phyloP scores from a whole-genome alignment of 164 flowering plant genomes.

The Taxillus chinensis region DNA sequence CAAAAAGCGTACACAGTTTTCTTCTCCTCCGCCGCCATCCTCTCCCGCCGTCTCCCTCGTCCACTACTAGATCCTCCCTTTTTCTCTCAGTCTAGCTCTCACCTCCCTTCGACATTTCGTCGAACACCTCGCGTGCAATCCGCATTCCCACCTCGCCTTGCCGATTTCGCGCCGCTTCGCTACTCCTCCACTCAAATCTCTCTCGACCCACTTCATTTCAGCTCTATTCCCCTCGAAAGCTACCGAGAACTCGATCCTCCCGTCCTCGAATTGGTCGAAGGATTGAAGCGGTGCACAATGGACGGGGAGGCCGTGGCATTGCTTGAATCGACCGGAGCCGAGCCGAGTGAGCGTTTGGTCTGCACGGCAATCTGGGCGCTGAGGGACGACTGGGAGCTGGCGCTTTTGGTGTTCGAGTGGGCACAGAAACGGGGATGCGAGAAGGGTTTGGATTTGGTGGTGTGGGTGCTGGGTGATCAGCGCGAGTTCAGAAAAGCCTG shows the following conservation, averaged over 20 bases:
- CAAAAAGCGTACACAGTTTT: neutral
- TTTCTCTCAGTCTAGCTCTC: neutral
- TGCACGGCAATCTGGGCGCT: conserved; percentile 48
- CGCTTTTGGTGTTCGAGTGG: conserved; percentile 70
- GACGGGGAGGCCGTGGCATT: conserved; percentile 40
- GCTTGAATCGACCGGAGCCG: conserved; percentile 35
- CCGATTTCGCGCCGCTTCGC: conserved; percentile 13
- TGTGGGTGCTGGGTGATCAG: conserved; percentile 65
- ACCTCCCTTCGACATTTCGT: conserved; percentile 30
- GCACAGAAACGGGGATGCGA: conserved; percentile 36
- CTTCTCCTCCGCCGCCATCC: neutral
- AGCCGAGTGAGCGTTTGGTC: conserved; percentile 28
- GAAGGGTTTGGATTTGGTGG: conserved; percentile 44
- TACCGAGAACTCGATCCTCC: conserved; percentile 9
- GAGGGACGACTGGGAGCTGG: conserved; percentile 64
- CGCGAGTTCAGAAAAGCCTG: conserved; percentile 62
- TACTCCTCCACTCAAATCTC: conserved; percentile 10
- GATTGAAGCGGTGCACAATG: conserved; percentile 23
- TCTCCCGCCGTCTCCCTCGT: neutral
- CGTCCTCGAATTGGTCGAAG: conserved; percentile 23
- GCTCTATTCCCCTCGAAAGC: neutral
- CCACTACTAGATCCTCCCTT: neutral
- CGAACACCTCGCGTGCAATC: conserved; percentile 18
- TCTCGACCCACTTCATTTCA: conserved; percentile 17
- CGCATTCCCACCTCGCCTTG: neutral